Conservation (phyloP, 257 asterid species). For the Prunella vulgaris region DNA sequence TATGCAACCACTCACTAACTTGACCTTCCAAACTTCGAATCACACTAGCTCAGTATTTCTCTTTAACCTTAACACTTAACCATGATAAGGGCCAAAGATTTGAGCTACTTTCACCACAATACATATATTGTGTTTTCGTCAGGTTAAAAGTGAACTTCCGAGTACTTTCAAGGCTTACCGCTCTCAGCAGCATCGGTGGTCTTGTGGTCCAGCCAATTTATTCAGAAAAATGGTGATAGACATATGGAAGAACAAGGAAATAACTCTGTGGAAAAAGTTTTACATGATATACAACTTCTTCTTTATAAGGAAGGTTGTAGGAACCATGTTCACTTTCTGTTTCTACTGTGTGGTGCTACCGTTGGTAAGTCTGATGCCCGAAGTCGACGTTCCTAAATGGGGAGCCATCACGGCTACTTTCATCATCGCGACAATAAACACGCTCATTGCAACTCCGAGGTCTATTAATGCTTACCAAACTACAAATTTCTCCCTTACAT, state of each 20-base stretch:
- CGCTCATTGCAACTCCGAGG: constrained; percentile 64
- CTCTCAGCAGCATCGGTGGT: constrained; percentile 78
- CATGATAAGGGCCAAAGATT: no score
- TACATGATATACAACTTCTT: constrained; percentile 73
- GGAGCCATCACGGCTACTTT: constrained; percentile 54
- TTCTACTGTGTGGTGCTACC: constrained; percentile 73
- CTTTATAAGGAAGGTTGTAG: constrained; percentile 63
- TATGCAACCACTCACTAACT: no score
- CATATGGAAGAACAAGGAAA: constrained; percentile 65
- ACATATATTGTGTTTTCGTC: no score
- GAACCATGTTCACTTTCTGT: constrained; percentile 57
- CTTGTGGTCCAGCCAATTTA: constrained; percentile 78
- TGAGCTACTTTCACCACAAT: no score
- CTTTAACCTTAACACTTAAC: no score
- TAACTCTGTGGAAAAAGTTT: constrained; percentile 50
- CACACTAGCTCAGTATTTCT: no score
- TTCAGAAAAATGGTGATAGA: constrained; percentile 57
- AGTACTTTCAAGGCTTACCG: constrained; percentile 65
- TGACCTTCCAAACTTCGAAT: no score
- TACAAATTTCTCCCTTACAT: not conserved
- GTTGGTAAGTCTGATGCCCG: constrained; percentile 53
- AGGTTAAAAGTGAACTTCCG: constrained; percentile 79
- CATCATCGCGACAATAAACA: constrained; percentile 48
- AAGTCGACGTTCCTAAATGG: constrained; percentile 68
- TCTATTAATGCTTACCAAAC: no score